Evolutionary conservation across 331 rosid genomes (phyloP), one percentile per base, ranked within the genome.

Genomic region (Rhamnella rubrinervis): DNA sequence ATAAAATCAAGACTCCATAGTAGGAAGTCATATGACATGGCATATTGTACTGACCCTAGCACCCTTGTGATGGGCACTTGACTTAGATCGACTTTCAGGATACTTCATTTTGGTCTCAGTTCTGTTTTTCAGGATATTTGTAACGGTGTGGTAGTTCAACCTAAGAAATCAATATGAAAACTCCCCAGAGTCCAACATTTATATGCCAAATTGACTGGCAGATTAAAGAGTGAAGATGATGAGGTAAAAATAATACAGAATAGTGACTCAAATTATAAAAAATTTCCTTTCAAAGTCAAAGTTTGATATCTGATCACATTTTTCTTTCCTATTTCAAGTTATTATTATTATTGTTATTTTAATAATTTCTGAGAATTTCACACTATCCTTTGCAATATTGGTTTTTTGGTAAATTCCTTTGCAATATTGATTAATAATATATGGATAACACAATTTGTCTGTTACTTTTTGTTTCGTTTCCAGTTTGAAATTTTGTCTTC

Each of bases 171-270:
- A 51, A 78, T 93, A 58, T 71, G 89, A 63, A 93, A 89, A 80
- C 93, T 93, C 61, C 86, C 90, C 1, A 84, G 97, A 81, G 85
- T 93, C 63, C 98, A 91, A 80, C 98, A 89, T 83, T 80, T 93
- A 76, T 91, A 72, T 75, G 91, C 97, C 57, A 89, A 83, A 78
- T 74, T 91, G 83, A 46, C 82, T 2, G 93, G 96, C 62, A 84
- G 78, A 78, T 78, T 91, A 76, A 80, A 72, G 84, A 83, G 82
- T 6, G 91, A 91, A 78, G 96, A 87, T 49, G 97, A 93, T 66
- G 98, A 93, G 96, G 98, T 93, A 83, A 71, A 52, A 59, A 31
- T 52, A 19, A 55, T 65, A 60, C 49, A 68, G 35, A 74, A 21
- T 55, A 61, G 52, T 68, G 39, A 76, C 26, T 17, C 17, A 61